Evolutionary conservation across 2,329 filamentous ascomycete species (phyloP), one percentile per base, ranked within the genome.

Genomic region (Claviceps maximensis): DNA sequence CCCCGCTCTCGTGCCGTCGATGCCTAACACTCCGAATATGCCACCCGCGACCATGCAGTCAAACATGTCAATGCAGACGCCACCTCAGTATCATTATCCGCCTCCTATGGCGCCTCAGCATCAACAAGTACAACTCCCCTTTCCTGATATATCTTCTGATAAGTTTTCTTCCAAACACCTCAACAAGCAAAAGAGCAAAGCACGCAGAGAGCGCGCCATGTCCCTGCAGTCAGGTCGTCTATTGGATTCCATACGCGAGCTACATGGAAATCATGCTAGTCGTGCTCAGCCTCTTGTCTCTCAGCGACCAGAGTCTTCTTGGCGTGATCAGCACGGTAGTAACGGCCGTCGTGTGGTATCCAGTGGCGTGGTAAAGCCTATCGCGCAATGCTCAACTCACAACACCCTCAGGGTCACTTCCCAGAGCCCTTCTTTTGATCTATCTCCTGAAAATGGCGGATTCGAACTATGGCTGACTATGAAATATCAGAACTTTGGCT

Each of bases 391-490:
- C 54, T 48, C 53, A 23, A 17, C 47, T 31, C 53, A 52, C 21
- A 23, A 23, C 6, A 10, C 42, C 27, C 54, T 40, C 31, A 40
- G 40, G n/a, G 15, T 40, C 31, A 46, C 52, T 51, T 41, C 55
- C 49, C 50, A 58, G 36, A 55, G 53, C 57, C 60, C 57, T 60
- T 62, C 62, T 58, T 63, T 79, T 65, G 79, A 87, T 70, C 69
- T 89, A 54, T 83, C 83, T 57, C 85, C 85, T 55, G 79, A 82
- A 63, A 83, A 74, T 65, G 80, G 80, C 63, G 76, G 82, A 59
- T 88, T 84, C 77, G 84, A 90, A 67, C 76, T 79, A 58, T 76
- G 78, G 80, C 85, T 90, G 75, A 89, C 80, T 63, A 70, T 76
- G 61, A 79, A 78, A 71, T 72, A 78, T 65, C 86, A 91, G 83